Conservation (phyloP, 768 basidiomycete species). For the Kwoniella botswanensis region DNA sequence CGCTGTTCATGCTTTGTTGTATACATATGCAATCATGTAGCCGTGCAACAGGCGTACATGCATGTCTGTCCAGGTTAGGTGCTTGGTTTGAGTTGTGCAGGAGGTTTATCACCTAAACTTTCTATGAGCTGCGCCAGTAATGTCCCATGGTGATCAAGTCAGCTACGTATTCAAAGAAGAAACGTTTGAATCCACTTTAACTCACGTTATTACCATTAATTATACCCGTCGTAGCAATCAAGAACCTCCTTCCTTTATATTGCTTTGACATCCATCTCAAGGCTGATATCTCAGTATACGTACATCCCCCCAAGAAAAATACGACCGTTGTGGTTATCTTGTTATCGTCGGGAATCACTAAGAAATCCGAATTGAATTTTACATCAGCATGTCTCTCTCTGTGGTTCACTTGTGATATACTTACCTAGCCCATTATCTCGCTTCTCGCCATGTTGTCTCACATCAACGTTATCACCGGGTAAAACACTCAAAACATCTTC, state of each 20-base stretch:
- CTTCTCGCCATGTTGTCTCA: constrained; percentile 59
- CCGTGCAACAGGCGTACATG: no score
- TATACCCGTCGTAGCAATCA: constrained; percentile 91
- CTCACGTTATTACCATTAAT: constrained; percentile 68
- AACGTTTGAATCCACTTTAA: background rate
- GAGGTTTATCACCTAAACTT: constrained; percentile 37
- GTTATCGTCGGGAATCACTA: constrained; percentile 61
- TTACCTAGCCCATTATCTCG: constrained; percentile 21
- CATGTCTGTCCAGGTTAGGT: background rate
- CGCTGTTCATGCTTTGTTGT: background rate
- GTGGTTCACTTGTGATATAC: background rate
- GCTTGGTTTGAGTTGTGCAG: constrained; percentile 33
- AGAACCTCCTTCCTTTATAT: constrained; percentile 80
- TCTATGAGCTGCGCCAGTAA: constrained; percentile 15
- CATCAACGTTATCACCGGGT: constrained; percentile 85
- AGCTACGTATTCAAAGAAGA: no score
- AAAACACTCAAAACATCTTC: constrained; percentile 83
- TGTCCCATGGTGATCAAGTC: background rate
- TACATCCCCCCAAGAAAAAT: constrained; percentile 96
- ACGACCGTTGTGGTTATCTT: constrained; percentile 82
- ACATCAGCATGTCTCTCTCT: no score
- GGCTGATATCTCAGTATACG: constrained; percentile 95
- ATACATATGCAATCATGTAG: background rate
- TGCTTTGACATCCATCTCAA: constrained; percentile 88
- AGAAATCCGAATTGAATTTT: background rate